Conservation (phyloP, 2,329 filamentous ascomycete species). For the Pseudopithomyces maydicus region DNA sequence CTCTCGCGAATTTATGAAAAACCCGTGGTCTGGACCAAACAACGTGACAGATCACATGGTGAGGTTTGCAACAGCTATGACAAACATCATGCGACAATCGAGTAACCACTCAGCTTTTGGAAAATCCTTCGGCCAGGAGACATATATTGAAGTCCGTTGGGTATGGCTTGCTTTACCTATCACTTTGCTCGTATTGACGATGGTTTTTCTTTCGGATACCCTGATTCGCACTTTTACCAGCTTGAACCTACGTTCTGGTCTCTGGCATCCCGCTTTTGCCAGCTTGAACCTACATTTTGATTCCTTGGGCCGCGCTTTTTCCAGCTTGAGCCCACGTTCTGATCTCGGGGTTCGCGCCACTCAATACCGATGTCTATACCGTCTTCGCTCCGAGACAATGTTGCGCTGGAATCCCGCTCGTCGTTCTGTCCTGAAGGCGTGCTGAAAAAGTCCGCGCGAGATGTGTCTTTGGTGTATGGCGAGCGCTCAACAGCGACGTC, state of each 20-base stretch:
- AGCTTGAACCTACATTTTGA: no score
- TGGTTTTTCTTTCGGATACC: slow-evolving; percentile 22
- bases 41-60: slow-evolving; percentile 17
- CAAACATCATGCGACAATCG: slow-evolving; percentile 16
- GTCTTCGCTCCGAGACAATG: not conserved
- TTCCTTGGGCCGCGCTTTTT: not conserved
- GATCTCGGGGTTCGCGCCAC: not conserved
- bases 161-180: slow-evolving; percentile 29
- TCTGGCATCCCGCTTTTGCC: not conserved
- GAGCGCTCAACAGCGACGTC: not conserved
- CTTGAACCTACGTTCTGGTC: not conserved
- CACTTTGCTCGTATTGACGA: slow-evolving; percentile 14
- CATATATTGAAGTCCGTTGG: slow-evolving; percentile 28
- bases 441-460: no score
- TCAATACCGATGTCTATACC: not conserved
- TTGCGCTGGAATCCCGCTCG: not conserved
- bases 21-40: slow-evolving; percentile 16
- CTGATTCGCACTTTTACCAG: slow-evolving; percentile 16
- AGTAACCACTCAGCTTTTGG: slow-evolving; percentile 13
- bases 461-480: not conserved
- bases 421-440: not conserved
- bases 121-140: slow-evolving; percentile 14
- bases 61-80: slow-evolving; percentile 14
- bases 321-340: no score
- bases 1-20: not conserved